These are phyloP conservation scores for Aeschynomene evenia DNA, from an alignment of 306 rosid genomes.

Conservation along the genomic window DNA sequence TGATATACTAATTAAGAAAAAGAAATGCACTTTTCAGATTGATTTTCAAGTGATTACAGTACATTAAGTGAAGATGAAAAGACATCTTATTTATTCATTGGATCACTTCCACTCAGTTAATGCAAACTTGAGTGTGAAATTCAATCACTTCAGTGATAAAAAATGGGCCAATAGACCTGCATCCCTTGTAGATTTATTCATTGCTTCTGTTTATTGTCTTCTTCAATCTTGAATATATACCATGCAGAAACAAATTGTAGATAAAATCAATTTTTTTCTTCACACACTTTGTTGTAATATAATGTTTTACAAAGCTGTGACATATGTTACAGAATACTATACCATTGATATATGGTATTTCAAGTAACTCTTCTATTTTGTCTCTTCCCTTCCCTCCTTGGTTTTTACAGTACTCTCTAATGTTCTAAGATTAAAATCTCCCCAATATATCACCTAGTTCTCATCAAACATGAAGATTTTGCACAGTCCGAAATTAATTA, in stretches of 20 bases:
- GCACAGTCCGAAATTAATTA: background rate
- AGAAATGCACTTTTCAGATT: constrained; percentile 14
- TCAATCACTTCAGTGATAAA: background rate
- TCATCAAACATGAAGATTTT: background rate
- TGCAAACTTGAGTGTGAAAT: constrained; percentile 12
- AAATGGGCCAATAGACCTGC: constrained; percentile 16
- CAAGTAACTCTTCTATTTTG: background rate
- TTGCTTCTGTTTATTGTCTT: background rate
- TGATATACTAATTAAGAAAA: constrained; percentile 38
- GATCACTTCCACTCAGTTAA: background rate
- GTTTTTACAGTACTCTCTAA: background rate
- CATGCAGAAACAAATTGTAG: constrained; percentile 21
- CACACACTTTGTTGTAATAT: background rate
- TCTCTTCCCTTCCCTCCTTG: background rate
- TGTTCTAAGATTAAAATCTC: background rate
- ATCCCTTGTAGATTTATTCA: constrained; percentile 18
- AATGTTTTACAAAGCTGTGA: background rate
- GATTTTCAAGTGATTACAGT: constrained; percentile 7
- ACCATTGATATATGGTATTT: background rate
- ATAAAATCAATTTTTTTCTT: background rate
- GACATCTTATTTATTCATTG: constrained; percentile 16
- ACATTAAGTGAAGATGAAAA: constrained; percentile 25
- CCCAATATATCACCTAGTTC: background rate
- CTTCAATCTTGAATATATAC: constrained; percentile 16
- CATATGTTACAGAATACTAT: background rate